Evolutionary conservation across 306 rosid genomes (phyloP).

Genomic region (Hippophae rhamnoides): DNA sequence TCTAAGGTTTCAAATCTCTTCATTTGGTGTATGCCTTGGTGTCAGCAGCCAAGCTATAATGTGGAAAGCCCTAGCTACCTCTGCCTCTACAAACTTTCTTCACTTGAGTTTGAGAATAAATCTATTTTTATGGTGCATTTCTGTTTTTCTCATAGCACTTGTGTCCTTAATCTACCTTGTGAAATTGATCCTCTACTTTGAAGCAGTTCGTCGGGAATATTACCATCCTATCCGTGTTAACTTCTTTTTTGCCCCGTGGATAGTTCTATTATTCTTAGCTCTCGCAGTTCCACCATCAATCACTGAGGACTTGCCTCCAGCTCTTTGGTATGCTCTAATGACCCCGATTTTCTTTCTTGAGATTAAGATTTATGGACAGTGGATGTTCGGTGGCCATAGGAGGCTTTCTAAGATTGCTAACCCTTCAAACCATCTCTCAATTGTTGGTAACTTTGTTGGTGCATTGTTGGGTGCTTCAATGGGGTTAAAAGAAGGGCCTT

Average conservation of each 20-base stretch:
- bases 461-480: constrained; percentile 76
- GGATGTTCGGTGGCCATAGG: constrained; percentile 93
- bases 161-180: constrained; percentile 39
- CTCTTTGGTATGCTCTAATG: constrained; percentile 81
- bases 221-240: constrained; percentile 79
- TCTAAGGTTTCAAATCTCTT: constrained; percentile 61
- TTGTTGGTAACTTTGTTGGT: constrained; percentile 88
- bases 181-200: constrained; percentile 60
- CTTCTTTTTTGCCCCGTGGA: constrained; percentile 91
- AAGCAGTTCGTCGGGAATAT: constrained; percentile 88
- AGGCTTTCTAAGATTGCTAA: constrained; percentile 83
- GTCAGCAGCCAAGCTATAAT: constrained; percentile 85
- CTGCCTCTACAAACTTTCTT: constrained; percentile 55
- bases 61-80: constrained; percentile 68
- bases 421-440: constrained; percentile 71
- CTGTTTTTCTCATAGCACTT: constrained; percentile 30
- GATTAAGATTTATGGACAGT: constrained; percentile 89
- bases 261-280: constrained; percentile 65
- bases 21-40: constrained; percentile 82
- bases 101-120: constrained; percentile 50
- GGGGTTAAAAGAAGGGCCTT: constrained; percentile 86
- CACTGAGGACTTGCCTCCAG: constrained; percentile 28
- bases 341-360: constrained; percentile 58
- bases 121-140: constrained; percentile 54
- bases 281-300: constrained; percentile 67